Base-by-base conservation (phyloP, 768 basidiomycete species). In the Asterophora lycoperdoides region DNA sequence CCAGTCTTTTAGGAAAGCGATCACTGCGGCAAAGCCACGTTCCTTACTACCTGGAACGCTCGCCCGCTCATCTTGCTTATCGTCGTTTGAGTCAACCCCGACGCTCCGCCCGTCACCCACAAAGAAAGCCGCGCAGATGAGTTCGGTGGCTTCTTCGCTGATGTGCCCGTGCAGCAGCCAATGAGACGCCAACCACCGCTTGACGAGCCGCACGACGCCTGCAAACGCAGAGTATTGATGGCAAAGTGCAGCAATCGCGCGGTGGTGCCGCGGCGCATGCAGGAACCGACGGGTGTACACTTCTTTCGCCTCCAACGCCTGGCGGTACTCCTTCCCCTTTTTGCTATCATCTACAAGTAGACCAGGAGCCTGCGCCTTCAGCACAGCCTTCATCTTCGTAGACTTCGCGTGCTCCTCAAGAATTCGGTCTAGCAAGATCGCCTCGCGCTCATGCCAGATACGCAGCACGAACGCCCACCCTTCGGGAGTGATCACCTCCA, bases 131-230 rank as follows among this genome's bases (percentile, higher is more conserved):
- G 92, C 89, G 64, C 89, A 91, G 35, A 99, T 64, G 14, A 98
- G 70, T 65, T 99, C 96, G 30, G 90, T 78, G 0, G 80, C 83
- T 63, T 97, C 92, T 50, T 82, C 78, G 5, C 77, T 75, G 45
- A 97, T 72, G 56, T 91, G 86, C 0, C 74, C 67, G 4, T 78
- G 74, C 29, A 98, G 76, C 48, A 96, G 76, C 86, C 89, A 91
- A 62, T 99, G 96, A 6, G 86, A 73, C 0, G 89, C 82, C 46
- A 98, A 71, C 96, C 96, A 99, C 36, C 95, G 79, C 69, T 97
- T 95, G 43, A 89, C 79, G 13, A 98, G 75, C 33, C 96, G 77
- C 13, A 90, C 87, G 0, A 94, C 93, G 8, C 86, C 82, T 2
- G 91, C 76, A 65, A 83, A 96, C 9, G 93, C 88, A 0, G 80